phyloP scores from a whole-genome alignment of 768 basidiomycete species.

The Xerocomus brunneocitrinus region DNA sequence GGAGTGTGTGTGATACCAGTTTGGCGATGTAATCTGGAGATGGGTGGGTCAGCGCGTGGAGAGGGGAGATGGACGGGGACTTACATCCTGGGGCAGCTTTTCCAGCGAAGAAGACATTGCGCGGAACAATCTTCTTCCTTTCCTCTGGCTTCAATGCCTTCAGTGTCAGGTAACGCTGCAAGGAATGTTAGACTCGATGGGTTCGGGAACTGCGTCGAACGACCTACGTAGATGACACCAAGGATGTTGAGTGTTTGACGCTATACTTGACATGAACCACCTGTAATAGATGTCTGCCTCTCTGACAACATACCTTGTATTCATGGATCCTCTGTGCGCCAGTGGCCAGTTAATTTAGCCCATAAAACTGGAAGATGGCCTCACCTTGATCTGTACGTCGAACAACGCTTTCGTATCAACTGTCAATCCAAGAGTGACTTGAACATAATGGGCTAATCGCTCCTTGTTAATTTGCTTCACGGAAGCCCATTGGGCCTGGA shows the following conservation, averaged over 20 bases:
- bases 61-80: conserved; percentile 22
- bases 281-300: neutral
- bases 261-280: conserved; percentile 31
- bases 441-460: conserved; percentile 72
- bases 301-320: conserved; percentile 58
- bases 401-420: conserved; percentile 79
- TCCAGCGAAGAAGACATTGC: conserved; percentile 95
- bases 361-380: conserved; percentile 3
- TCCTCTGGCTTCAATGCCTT: conserved; percentile 77
- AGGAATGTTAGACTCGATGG: neutral
- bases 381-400: conserved; percentile 85
- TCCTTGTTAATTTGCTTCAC: conserved; percentile 92
- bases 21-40: conserved; percentile 83
- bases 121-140: conserved; percentile 76
- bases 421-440: conserved; percentile 62
- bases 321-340: conserved; percentile 75
- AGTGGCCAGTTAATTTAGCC: neutral
- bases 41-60: conserved; percentile 3
- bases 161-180: conserved; percentile 72
- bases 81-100: conserved; percentile 92
- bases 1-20: conserved; percentile 40
- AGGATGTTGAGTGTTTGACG: conserved; percentile 95
- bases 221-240: conserved; percentile 75
- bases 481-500: conserved; percentile 76
- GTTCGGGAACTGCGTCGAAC: neutral